Base-by-base conservation (phyloP, 1,284 basidiomycete genomes). In the Leccinum colubrinum region DNA sequence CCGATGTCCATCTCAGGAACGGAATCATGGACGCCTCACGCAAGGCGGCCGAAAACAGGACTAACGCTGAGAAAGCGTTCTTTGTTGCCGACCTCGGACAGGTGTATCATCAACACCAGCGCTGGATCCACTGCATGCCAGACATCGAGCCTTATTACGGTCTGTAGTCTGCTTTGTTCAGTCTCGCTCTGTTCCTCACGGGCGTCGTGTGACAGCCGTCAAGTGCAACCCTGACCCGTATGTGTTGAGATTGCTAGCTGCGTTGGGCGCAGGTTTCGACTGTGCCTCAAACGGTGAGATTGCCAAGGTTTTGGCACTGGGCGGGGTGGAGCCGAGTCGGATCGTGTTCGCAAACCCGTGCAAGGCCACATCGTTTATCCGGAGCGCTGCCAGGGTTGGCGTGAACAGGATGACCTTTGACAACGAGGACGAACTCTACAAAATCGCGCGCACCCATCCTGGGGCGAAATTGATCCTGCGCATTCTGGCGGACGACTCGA, bases 311-410 rank as follows among this genome's bases (percentile, higher is more conserved):
- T 82, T 98, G 30, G 80, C 81, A 25, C 77, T 97, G 11, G 91
- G 88, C 30, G 86, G 84, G 22, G 79, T 93, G 61, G 81, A 83
- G 61, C 88, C 95, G 1, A 81, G 82, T 17, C 86, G 92, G 62
- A 93, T 99, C 81, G 95, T 99, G 73, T 99, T 96, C 74, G 97
- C 97, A 68, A 99, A 99, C 79, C 97, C 97, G 0, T 99, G 97
- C 89, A 99, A 99, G 80, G 94, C 97, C 1, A 83, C 87, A 7
- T 97, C 94, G 7, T 98, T 97, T 78, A 86, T 99, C 67, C 92
- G 95, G 61, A 87, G 88, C 67, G 93, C 97, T 12, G 87, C 87
- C 41, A 85, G 84, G 66, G 77, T 83, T 30, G 90, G 91, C 25
- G 95, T 99, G 55, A 85, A 93, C 70, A 88, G 87, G 79, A 98